Evolutionary conservation across 768 basidiomycete species (phyloP).

Genomic region (Tulasnella sp.): DNA sequence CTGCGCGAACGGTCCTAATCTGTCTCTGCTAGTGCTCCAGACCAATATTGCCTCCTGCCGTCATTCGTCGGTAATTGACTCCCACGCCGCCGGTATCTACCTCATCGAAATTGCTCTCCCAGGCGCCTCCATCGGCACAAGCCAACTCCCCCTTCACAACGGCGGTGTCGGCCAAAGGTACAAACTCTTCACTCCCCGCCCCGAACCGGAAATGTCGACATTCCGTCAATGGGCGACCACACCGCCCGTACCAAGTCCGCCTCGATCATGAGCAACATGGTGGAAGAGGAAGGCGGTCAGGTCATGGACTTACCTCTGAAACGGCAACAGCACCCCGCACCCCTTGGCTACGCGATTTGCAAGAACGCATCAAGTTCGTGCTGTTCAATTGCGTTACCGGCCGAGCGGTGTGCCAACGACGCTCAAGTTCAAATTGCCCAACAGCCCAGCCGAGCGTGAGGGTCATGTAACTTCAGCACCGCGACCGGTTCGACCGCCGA

Average conservation of each 20-base stretch:
- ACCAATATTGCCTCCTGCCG: constrained; percentile 57
- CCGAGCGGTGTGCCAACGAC: constrained; percentile 4
- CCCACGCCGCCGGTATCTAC: constrained; percentile 65
- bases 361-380: constrained; percentile 24
- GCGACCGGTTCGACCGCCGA: constrained; percentile 26
- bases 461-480: constrained; percentile 29
- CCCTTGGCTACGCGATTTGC: too few relatives aligned
- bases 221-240: constrained; percentile 75
- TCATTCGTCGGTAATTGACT: constrained; percentile 58
- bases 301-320: constrained; percentile 67
- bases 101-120: constrained; percentile 61
- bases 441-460: constrained; percentile 27
- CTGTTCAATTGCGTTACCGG: constrained; percentile 34
- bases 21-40: constrained; percentile 44
- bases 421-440: constrained; percentile 19
- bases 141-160: constrained; percentile 51
- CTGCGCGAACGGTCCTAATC: neutral
- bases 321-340: too few relatives aligned
- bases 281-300: constrained; percentile 65
- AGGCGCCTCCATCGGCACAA: constrained; percentile 57
- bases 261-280: constrained; percentile 67
- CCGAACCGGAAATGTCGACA: constrained; percentile 58
- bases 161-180: constrained; percentile 49
- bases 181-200: constrained; percentile 57
- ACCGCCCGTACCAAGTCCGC: constrained; percentile 76